These are phyloP conservation scores for Lasiodiplodia theobromae DNA, from an alignment of 2,329 filamentous ascomycete species.

Conservation along the genomic window DNA sequence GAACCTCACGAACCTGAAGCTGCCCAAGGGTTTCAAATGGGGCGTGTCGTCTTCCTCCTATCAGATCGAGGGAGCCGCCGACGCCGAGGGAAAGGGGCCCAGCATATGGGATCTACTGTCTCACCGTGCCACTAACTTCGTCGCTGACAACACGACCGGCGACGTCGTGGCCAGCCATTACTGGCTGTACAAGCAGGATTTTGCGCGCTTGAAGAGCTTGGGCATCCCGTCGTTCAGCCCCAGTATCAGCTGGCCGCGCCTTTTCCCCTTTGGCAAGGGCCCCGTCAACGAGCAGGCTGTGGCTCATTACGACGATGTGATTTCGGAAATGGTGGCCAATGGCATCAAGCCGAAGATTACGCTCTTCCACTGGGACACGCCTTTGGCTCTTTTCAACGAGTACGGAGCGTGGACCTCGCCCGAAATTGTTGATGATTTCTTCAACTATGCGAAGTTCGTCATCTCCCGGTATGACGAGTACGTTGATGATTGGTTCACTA, in stretches of 20 bases:
- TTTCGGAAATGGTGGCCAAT: constrained; percentile 44
- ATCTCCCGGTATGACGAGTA: constrained; percentile 50
- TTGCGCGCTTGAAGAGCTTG: constrained; percentile 46
- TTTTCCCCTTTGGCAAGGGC: constrained; percentile 49
- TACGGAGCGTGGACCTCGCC: constrained; percentile 51
- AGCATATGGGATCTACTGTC: constrained; percentile 55
- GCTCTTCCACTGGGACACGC: constrained; percentile 54
- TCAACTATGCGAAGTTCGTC: constrained; percentile 53
- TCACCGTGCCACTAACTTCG: constrained; percentile 50
- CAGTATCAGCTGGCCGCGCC: constrained; percentile 48
- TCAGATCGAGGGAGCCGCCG: constrained; percentile 54
- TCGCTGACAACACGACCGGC: constrained; percentile 51
- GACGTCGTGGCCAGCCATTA: constrained; percentile 53
- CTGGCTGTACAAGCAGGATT: constrained; percentile 53
- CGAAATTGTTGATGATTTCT: constrained; percentile 51
- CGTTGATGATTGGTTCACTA: constrained; percentile 51
- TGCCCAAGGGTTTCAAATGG: constrained; percentile 54
- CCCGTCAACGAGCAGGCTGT: constrained; percentile 47
- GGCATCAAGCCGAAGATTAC: constrained; percentile 47
- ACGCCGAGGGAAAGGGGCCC: constrained; percentile 52
- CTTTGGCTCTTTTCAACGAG: constrained; percentile 50
- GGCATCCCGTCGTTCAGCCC: constrained; percentile 45
- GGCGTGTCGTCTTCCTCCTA: constrained; percentile 51
- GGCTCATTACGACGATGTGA: constrained; percentile 50
- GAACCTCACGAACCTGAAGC: constrained; percentile 44